phyloP scores from a whole-genome alignment of 768 basidiomycete genomes.

The Trametes cinnabarina region DNA sequence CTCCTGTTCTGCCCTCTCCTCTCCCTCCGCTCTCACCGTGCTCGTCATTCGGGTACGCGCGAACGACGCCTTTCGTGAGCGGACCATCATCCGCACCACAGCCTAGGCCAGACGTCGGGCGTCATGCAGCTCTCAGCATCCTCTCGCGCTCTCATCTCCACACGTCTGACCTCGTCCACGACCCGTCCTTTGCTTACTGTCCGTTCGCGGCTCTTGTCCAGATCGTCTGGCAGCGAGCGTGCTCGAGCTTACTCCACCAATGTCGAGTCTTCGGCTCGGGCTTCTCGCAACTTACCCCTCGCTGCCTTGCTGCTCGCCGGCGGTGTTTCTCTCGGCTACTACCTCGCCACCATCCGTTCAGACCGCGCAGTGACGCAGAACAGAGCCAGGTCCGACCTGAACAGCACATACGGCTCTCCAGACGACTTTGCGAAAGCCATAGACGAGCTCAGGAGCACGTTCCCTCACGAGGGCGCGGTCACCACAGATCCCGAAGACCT shows the following conservation, averaged over 20 bases:
- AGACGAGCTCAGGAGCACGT: conserved; percentile 42
- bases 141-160: too few species aligned
- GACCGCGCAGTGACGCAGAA: neutral
- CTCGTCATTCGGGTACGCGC: too few species aligned
- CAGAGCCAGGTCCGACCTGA: conserved; percentile 4
- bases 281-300: neutral
- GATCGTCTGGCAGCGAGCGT: neutral
- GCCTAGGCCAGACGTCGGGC: too few species aligned
- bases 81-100: too few species aligned
- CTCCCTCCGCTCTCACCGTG: too few species aligned
- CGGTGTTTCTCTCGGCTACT: conserved; percentile 2
- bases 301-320: conserved; percentile 2
- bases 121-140: too few species aligned
- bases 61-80: too few species aligned
- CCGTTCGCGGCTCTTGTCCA: neutral
- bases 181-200: too few species aligned
- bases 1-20: too few species aligned
- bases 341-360: neutral
- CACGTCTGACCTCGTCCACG: too few species aligned
- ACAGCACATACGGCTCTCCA: conserved; percentile 45
- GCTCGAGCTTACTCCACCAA: neutral
- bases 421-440: conserved; percentile 55
- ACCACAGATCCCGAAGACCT: conserved; percentile 55
- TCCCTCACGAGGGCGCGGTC: conserved; percentile 38
- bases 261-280: neutral